These are phyloP conservation scores for Hydnum rufescens DNA, from an alignment of 768 basidiomycete species.

Conservation along the genomic window DNA sequence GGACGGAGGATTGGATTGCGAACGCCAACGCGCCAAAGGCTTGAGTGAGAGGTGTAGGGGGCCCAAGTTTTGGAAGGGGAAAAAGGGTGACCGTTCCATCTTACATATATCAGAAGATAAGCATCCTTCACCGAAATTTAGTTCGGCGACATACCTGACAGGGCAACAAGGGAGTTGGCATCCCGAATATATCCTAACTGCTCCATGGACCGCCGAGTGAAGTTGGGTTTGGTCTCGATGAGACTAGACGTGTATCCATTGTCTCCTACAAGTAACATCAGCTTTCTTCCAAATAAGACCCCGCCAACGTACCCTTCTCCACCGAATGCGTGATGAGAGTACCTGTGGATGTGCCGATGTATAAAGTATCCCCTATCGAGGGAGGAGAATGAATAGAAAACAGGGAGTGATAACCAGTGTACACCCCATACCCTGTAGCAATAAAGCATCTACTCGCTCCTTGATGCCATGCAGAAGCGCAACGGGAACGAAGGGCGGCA, in stretches of 20 bases:
- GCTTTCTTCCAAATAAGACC: background rate
- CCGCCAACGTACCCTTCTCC: conserved; percentile 13
- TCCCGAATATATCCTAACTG: conserved; percentile 74
- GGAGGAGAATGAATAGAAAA: background rate
- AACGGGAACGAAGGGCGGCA: conserved; percentile 20
- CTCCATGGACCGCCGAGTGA: conserved; percentile 58
- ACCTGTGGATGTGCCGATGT: conserved; percentile 39
- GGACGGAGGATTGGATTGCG: conserved; percentile 43
- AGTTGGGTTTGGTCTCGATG: conserved; percentile 43
- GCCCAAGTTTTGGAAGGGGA: conserved; percentile 51
- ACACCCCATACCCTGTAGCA: conserved; percentile 5
- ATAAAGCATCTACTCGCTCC: conserved; percentile 20
- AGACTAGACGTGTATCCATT: conserved; percentile 22
- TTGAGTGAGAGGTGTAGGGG: conserved; percentile 50
- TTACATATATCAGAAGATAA: conserved; percentile 16
- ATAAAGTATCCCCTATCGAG: conserved; percentile 33
- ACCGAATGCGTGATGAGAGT: conserved; percentile 33
- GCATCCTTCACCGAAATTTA: background rate
- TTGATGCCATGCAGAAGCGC: conserved; percentile 18
- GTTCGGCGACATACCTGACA: conserved; percentile 41
- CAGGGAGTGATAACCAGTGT: background rate
- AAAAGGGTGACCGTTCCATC: conserved; percentile 58
- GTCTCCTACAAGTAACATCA: conserved; percentile 14
- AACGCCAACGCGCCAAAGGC: conserved; percentile 74
- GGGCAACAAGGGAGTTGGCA: conserved; percentile 62